Percentiles rank a stretch among this genome's conserved stretches.
phyloP scores from a whole-genome alignment of 2,329 filamentous ascomycete species.

The Hirsutella thompsonii region DNA sequence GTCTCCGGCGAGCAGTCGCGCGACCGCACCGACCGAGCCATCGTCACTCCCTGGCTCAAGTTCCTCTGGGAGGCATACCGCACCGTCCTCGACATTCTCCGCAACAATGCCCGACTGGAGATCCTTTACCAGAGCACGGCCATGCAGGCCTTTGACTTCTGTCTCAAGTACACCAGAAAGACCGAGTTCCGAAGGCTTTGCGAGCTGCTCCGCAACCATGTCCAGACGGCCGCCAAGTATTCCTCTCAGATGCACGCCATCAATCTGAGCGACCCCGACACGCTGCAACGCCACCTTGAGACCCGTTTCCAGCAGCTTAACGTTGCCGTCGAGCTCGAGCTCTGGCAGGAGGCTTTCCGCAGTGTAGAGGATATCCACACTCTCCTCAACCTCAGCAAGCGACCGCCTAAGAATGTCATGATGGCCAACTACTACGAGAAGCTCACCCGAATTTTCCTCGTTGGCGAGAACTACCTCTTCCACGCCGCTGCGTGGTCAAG shows the following conservation, averaged over 20 bases:
- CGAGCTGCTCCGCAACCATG: slow-evolving; percentile 94
- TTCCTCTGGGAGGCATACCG: slow-evolving; percentile 99
- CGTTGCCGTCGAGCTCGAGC: slow-evolving; percentile 90
- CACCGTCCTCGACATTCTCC: slow-evolving; percentile 93
- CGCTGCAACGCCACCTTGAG: slow-evolving; percentile 90
- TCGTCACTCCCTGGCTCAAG: slow-evolving; percentile 98
- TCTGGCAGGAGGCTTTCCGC: slow-evolving; percentile 99
- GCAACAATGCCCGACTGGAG: slow-evolving; percentile 96
- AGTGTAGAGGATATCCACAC: slow-evolving; percentile 99
- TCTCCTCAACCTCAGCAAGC: slow-evolving; percentile 92
- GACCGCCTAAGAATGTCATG: slow-evolving; percentile 96
- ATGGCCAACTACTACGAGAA: slow-evolving; percentile 99
- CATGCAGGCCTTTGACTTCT: slow-evolving; percentile 97
- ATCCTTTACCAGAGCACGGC: slow-evolving; percentile 97
- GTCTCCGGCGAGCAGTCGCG: slow-evolving; percentile 96
- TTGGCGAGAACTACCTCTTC: slow-evolving; percentile 99
- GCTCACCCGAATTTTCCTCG: slow-evolving; percentile 93
- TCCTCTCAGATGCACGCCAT: slow-evolving; percentile 98
- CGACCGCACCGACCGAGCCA: slow-evolving; percentile 93
- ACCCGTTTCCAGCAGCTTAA: slow-evolving; percentile 98
- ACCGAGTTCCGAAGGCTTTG: slow-evolving; percentile 98
- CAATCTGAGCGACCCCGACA: slow-evolving; percentile 95
- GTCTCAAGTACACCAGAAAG: slow-evolving; percentile 95
- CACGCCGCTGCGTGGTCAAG: slow-evolving; percentile 95
- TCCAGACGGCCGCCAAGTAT: slow-evolving; percentile 98